A percentile compares a stretch with the other conserved stretches of the same genome.
Evolutionary conservation across 1,284 basidiomycete species (phyloP).

Genomic region (Ceratobasidium sp.): DNA sequence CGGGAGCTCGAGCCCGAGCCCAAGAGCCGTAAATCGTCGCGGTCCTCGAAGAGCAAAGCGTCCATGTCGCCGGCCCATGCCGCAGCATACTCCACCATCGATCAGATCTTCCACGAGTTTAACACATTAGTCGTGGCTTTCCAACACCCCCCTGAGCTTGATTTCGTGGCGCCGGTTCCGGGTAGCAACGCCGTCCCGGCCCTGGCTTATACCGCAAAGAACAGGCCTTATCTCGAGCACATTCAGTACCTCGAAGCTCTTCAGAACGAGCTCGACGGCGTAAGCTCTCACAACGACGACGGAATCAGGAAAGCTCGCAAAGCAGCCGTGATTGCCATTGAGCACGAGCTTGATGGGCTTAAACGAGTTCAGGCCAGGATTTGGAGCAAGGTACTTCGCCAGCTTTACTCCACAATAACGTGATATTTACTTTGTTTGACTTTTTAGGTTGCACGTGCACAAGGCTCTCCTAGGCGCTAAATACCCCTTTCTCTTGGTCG

Average conservation of each 20-base stretch:
- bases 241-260: background rate
- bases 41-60: background rate
- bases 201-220: conserved; percentile 1
- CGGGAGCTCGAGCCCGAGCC: background rate
- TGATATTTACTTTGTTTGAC: no score
- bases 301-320: conserved; percentile 8
- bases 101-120: conserved; percentile 2
- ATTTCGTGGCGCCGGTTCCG: background rate
- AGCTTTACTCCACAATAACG: no score
- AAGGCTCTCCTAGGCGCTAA: background rate
- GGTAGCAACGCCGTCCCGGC: background rate
- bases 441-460: background rate
- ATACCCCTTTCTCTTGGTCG: background rate
- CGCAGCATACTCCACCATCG: background rate
- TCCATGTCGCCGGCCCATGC: background rate
- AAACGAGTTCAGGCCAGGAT: background rate
- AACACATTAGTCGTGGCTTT: background rate
- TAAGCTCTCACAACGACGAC: background rate
- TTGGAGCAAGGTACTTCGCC: conserved; percentile 10
- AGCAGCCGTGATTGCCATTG: background rate
- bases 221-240: conserved; percentile 3
- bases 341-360: conserved; percentile 9
- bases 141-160: conserved; percentile 11
- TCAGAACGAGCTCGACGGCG: background rate
- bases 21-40: background rate